These are phyloP conservation scores for Castanospermum australe DNA, from an alignment of 306 rosid genomes.

Conservation along the genomic window DNA sequence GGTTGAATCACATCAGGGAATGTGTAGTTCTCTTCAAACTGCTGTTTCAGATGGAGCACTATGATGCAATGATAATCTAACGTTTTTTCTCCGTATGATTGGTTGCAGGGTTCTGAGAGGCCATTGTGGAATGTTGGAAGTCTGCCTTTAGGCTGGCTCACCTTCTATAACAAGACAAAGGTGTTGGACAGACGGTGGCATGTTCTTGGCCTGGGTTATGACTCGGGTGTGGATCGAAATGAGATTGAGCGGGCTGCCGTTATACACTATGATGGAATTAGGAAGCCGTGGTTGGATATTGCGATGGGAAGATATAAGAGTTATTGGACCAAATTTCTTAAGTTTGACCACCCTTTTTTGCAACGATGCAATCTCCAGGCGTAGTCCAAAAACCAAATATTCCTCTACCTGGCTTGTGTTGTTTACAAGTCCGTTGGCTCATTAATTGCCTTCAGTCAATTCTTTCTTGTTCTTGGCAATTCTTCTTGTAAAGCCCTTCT, in stretches of 20 bases:
- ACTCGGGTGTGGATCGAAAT: constrained; percentile 37
- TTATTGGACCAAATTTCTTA: constrained; percentile 71
- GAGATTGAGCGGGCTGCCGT: constrained; percentile 77
- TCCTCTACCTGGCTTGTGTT: constrained; percentile 2
- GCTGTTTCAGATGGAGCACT: constrained; percentile 7
- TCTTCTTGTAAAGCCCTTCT: constrained; percentile 63
- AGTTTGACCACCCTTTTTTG: constrained; percentile 64
- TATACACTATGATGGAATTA: constrained; percentile 82
- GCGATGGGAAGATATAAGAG: constrained; percentile 64
- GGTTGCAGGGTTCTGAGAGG: constrained; percentile 66
- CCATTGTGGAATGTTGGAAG: constrained; percentile 75
- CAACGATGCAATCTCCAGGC: constrained; percentile 85
- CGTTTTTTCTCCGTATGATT: constrained; percentile 19
- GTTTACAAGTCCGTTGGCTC: constrained; percentile 23
- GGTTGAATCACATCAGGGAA: background rate
- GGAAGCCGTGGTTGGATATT: constrained; percentile 95
- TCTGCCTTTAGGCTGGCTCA: constrained; percentile 90
- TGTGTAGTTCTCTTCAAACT: background rate
- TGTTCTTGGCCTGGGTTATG: constrained; percentile 76
- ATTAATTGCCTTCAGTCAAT: constrained; percentile 38
- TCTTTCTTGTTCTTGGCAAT: constrained; percentile 49
- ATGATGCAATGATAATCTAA: constrained; percentile 8
- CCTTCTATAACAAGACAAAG: constrained; percentile 69
- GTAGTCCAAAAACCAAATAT: constrained; percentile 34
- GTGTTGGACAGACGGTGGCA: constrained; percentile 86